Evolutionary conservation across 192 early-diverging fungal genomes (phyloP).

Genomic region (Coemansia sp.): DNA sequence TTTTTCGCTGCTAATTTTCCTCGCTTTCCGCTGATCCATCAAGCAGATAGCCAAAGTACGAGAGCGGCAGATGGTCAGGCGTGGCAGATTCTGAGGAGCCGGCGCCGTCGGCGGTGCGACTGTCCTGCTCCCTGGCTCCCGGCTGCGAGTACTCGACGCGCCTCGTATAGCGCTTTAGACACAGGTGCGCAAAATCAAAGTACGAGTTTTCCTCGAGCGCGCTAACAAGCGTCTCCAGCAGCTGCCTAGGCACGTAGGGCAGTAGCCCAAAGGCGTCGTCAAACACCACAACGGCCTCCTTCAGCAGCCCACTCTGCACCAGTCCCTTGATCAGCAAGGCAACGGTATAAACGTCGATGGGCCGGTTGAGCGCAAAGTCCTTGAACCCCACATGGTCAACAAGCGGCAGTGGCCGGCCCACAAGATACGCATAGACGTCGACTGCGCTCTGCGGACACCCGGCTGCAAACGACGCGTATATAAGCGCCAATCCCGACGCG

Average conservation of each 20-base stretch:
- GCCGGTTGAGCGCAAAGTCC: conserved; percentile 14
- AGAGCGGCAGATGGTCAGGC: conserved; percentile 10
- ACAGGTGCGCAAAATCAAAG: conserved; percentile 25
- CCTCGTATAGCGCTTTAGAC: conserved; percentile 26
- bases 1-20: conserved; percentile 43
- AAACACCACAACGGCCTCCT: conserved; percentile 40
- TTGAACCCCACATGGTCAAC: conserved; percentile 5
- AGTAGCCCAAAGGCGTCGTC: conserved; percentile 45
- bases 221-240: conserved; percentile 28
- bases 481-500: conserved; percentile 25
- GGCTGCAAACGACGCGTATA: conserved; percentile 21
- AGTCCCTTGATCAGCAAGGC: conserved; percentile 29
- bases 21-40: not conserved
- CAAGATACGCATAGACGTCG: conserved; percentile 27
- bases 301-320: conserved; percentile 8
- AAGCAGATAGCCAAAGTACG: conserved; percentile 2
- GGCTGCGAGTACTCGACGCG: conserved; percentile 31
- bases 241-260: conserved; percentile 24
- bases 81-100: not conserved
- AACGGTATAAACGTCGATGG: conserved; percentile 25
- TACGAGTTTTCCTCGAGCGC: conserved; percentile 22
- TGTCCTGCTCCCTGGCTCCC: not conserved
- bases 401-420: conserved; percentile 35
- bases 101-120: not conserved
- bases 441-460: conserved; percentile 16